These are phyloP conservation scores for Pythium brachiatum DNA, from an alignment of 352 stramenopile genomes.

Conservation along the genomic window DNA sequence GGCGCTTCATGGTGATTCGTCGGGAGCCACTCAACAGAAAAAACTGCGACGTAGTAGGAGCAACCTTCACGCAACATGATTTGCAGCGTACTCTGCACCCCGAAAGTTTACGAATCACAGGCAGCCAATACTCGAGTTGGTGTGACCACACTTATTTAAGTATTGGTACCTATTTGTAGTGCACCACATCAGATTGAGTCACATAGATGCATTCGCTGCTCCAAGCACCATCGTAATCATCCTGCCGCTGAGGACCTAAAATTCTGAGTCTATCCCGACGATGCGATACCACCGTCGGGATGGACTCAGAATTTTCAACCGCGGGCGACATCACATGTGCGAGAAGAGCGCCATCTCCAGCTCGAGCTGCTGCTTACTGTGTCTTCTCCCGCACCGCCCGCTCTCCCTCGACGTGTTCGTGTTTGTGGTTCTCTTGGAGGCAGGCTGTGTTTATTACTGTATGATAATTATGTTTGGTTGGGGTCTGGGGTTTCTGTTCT, in stretches of 20 bases:
- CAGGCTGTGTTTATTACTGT: too few relatives aligned
- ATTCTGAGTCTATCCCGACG: too few relatives aligned
- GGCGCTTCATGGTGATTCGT: slow-evolving; percentile 3
- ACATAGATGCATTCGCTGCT: not conserved
- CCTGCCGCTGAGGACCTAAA: not conserved
- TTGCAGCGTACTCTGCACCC: not conserved
- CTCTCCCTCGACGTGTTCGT: too few relatives aligned
- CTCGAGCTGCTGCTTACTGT: too few relatives aligned
- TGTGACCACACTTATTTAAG: not conserved
- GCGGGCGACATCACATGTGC: too few relatives aligned
- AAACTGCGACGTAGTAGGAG: slow-evolving; percentile 11
- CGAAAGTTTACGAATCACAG: not conserved
- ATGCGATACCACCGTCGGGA: too few relatives aligned
- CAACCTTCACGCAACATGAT: slow-evolving; percentile 17
- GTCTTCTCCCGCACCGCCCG: too few relatives aligned
- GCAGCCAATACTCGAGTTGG: too few relatives aligned
- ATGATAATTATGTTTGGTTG: too few relatives aligned
- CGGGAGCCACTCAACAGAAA: not conserved
- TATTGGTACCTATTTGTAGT: not conserved
- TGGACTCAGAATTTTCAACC: slow-evolving; percentile 1
- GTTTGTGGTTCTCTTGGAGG: too few relatives aligned
- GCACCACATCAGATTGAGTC: not conserved
- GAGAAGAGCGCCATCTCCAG: too few relatives aligned
- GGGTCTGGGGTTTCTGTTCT: not conserved
- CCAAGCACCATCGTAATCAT: slow-evolving; percentile 8